Evolutionary conservation across 208 protist species (phyloP).

Genomic region (Phytomonas sp.): DNA sequence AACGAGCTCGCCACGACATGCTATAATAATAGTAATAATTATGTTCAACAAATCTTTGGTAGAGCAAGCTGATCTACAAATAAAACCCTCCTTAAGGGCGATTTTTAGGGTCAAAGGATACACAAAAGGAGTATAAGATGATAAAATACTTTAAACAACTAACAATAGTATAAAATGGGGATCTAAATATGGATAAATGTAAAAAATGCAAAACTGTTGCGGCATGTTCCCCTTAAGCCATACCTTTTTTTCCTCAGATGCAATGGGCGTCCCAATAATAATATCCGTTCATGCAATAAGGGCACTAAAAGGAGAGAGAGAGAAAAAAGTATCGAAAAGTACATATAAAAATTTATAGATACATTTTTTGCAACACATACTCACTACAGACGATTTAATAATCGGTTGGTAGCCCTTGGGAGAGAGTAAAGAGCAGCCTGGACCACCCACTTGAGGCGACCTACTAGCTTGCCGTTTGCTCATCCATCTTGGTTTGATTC

Average conservation of each 20-base stretch:
- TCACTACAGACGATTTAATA: not conserved
- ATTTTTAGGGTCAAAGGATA: not conserved
- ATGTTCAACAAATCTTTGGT: constrained; percentile 1
- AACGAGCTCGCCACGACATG: constrained; percentile 88
- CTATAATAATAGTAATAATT: constrained; percentile 5
- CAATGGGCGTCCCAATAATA: not conserved
- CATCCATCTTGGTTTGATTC: not conserved
- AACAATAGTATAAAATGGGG: not conserved
- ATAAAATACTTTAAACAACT: not conserved
- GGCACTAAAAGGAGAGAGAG: not conserved
- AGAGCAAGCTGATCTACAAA: not conserved
- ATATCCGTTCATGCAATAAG: not conserved
- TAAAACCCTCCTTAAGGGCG: not conserved
- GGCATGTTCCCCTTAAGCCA: not conserved
- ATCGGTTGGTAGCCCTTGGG: not conserved
- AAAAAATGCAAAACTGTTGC: not conserved
- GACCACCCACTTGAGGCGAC: not conserved
- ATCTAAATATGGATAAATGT: not conserved
- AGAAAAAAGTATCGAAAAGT: not conserved
- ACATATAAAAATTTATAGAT: not conserved
- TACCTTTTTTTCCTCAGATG: not conserved
- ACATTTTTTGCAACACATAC: not conserved
- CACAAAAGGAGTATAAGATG: not conserved
- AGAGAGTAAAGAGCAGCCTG: not conserved
- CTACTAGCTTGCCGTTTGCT: not conserved